A percentile compares a stretch with the other conserved stretches of the same genome.
Evolutionary conservation across 192 early-diverging fungal species (phyloP).

Genomic region (Paraglomus brasilianum): DNA sequence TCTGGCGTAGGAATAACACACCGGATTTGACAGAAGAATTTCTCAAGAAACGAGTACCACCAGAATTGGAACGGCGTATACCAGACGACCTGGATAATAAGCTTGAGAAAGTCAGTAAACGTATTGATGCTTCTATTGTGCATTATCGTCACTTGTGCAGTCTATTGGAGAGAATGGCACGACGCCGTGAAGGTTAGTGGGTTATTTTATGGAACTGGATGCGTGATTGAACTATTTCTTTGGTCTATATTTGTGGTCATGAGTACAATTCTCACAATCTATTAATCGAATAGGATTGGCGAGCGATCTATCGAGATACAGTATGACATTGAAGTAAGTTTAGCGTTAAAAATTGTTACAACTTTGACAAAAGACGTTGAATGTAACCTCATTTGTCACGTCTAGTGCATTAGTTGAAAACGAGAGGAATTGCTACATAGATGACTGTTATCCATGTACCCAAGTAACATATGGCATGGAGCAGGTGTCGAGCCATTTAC

Average conservation of each 20-base stretch:
- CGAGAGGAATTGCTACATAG: constrained; percentile 53
- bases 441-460: constrained; percentile 56
- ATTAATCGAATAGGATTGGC: constrained; percentile 38
- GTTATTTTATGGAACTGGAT: background rate
- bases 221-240: background rate
- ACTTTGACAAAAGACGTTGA: background rate
- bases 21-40: constrained; percentile 59
- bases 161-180: constrained; percentile 61
- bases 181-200: constrained; percentile 55
- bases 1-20: constrained; percentile 56
- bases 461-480: constrained; percentile 45
- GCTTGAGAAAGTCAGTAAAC: constrained; percentile 45
- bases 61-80: constrained; percentile 42
- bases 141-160: constrained; percentile 62
- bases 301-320: constrained; percentile 58
- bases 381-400: background rate
- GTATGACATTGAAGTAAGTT: constrained; percentile 55
- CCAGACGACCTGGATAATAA: constrained; percentile 56
- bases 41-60: constrained; percentile 36
- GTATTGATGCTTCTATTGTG: constrained; percentile 50
- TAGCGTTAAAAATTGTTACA: background rate
- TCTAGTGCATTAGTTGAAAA: constrained; percentile 54
- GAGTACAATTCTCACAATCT: background rate
- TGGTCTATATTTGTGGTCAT: background rate
- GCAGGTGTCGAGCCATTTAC: constrained; percentile 36